These are phyloP conservation scores for Neoconidiobolus thromboides DNA, from an alignment of 371 early-diverging fungal genomes.

Conservation along the genomic window DNA sequence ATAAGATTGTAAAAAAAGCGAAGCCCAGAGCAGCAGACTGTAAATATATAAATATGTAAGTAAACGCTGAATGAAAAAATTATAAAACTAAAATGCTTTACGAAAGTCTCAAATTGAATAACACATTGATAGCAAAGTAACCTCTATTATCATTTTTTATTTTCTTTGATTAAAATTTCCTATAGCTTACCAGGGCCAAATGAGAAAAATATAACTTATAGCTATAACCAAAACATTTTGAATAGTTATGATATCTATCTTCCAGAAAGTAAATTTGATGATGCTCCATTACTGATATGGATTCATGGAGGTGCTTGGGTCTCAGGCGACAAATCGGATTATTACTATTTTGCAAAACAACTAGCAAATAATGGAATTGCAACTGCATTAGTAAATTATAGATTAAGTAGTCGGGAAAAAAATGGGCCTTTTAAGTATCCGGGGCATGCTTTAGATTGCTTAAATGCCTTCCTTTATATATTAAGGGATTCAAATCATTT, in stretches of 20 bases:
- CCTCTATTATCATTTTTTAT: too few relatives aligned
- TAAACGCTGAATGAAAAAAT: too few relatives aligned
- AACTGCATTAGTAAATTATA: not conserved
- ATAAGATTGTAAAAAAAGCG: too few relatives aligned
- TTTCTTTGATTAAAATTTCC: too few relatives aligned
- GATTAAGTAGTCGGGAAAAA: not conserved
- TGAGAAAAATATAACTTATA: too few relatives aligned
- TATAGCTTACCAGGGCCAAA: too few relatives aligned
- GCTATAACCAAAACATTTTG: too few relatives aligned
- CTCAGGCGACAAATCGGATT: not conserved
- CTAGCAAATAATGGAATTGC: not conserved
- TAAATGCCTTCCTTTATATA: not conserved
- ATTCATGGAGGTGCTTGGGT: conserved; percentile 3
- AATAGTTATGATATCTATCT: not conserved
- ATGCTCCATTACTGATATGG: not conserved
- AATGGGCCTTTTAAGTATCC: not conserved
- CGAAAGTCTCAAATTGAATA: too few relatives aligned
- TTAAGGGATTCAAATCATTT: not conserved
- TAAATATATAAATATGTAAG: too few relatives aligned
- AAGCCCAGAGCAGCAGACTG: too few relatives aligned
- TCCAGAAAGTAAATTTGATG: not conserved
- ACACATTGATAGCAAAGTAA: too few relatives aligned
- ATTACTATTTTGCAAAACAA: not conserved
- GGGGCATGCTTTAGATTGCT: not conserved
- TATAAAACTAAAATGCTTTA: too few relatives aligned